These are phyloP conservation scores for Phytophthora pini DNA, from an alignment of 352 stramenopile species.

Conservation along the genomic window DNA sequence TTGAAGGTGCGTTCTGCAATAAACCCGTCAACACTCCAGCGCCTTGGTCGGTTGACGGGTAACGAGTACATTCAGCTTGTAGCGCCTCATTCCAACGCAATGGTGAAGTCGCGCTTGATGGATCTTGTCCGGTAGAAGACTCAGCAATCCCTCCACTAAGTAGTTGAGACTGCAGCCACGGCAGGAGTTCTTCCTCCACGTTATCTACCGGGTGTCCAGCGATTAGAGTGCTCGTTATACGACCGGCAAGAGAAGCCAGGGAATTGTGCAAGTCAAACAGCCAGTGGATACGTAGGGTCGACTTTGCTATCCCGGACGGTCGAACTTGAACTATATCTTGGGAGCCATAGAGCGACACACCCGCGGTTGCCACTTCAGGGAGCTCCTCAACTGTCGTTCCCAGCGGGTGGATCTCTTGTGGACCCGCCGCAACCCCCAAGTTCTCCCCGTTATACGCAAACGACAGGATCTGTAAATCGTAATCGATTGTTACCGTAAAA, in stretches of 20 bases:
- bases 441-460: conserved; percentile 77
- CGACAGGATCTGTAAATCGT: conserved; percentile 71
- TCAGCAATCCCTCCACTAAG: conserved; percentile 72
- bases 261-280: conserved; percentile 84
- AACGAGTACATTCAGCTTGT: conserved; percentile 38
- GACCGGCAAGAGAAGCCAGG: conserved; percentile 69
- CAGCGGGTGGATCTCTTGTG: conserved; percentile 42
- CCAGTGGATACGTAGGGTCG: conserved; percentile 85
- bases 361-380: conserved; percentile 49
- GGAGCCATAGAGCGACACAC: conserved; percentile 72
- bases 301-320: conserved; percentile 75
- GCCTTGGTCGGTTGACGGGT: conserved; percentile 22
- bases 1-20: conserved; percentile 7
- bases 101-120: conserved; percentile 2
- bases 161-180: conserved; percentile 85
- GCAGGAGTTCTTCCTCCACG: conserved; percentile 82
- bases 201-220: conserved; percentile 75
- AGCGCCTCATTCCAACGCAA: conserved; percentile 51
- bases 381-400: conserved; percentile 40
- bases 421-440: conserved; percentile 64
- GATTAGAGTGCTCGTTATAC: conserved; percentile 77
- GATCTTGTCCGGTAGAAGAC: conserved; percentile 5
- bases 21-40: conserved; percentile 11
- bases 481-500: conserved; percentile 76
- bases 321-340: conserved; percentile 80